These are phyloP conservation scores for Bryum argenteum DNA, from an alignment of 225 moss, liverwort and hornwort genomes.

Conservation along the genomic window DNA sequence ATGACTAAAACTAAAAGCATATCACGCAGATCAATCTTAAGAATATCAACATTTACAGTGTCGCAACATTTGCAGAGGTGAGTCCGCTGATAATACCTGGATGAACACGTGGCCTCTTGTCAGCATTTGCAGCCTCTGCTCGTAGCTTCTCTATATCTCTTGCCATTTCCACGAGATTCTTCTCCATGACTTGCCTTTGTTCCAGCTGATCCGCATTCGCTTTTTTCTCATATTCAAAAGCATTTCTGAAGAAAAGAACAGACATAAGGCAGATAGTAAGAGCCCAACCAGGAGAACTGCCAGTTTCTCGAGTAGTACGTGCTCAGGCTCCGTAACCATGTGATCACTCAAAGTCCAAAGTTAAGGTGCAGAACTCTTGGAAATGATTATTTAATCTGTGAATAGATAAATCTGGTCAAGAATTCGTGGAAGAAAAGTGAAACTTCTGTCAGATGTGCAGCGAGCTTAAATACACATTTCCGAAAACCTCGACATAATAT, in stretches of 20 bases:
- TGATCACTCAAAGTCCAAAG: constrained; percentile 4
- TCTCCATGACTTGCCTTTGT: constrained; percentile 82
- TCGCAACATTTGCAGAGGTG: constrained; percentile 9
- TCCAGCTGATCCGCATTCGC: constrained; percentile 79
- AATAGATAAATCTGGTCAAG: no score
- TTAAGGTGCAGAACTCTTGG: not conserved
- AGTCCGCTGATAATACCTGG: constrained; percentile 42
- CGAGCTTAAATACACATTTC: not conserved
- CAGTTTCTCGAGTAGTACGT: not conserved
- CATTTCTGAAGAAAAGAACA: constrained; percentile 45
- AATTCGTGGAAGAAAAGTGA: not conserved
- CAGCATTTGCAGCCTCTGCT: constrained; percentile 66
- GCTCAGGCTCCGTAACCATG: not conserved
- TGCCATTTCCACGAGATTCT: constrained; percentile 87
- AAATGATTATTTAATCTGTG: constrained; percentile 8
- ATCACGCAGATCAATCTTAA: constrained; percentile 4
- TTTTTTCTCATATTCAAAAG: constrained; percentile 82
- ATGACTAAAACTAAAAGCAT: constrained; percentile 10
- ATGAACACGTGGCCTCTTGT: constrained; percentile 67
- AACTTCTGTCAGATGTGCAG: constrained; percentile 8
- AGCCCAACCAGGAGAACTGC: not conserved
- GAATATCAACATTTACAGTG: constrained; percentile 6
- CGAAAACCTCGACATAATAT: constrained; percentile 7
- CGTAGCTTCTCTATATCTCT: constrained; percentile 84
- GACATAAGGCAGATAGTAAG: constrained; percentile 11